Percentiles rank a stretch among this genome's conserved stretches.
Evolutionary conservation across 345 rosid genomes (phyloP).

Genomic region (Mercurialis annua): DNA sequence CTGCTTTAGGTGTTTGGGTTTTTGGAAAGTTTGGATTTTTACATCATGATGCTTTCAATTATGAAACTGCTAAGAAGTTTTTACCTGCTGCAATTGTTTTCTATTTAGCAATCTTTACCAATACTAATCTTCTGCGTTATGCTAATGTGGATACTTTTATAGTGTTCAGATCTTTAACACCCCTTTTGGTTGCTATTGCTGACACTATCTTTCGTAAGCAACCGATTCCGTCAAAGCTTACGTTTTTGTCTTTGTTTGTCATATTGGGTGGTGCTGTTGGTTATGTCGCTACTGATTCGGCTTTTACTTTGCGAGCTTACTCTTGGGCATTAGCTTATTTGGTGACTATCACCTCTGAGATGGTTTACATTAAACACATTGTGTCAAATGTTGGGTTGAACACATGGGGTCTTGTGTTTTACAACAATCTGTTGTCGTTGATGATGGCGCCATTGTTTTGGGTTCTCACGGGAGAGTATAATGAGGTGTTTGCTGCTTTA

Average conservation of each 20-base stretch:
- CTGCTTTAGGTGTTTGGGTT: slow-evolving; percentile 76
- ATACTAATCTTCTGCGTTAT: slow-evolving; percentile 92
- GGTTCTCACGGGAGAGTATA: slow-evolving; percentile 77
- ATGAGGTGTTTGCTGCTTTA: slow-evolving; percentile 60
- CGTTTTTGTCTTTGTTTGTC: slow-evolving; percentile 54
- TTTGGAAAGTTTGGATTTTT: slow-evolving; percentile 76
- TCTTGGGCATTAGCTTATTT: slow-evolving; percentile 93
- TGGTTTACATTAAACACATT: slow-evolving; percentile 98
- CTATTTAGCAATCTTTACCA: slow-evolving; percentile 92
- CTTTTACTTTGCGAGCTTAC: slow-evolving; percentile 77
- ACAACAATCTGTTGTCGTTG: slow-evolving; percentile 81
- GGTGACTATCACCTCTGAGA: slow-evolving; percentile 85
- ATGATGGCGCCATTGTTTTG: slow-evolving; percentile 92
- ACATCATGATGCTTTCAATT: slow-evolving; percentile 72
- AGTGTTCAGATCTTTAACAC: slow-evolving; percentile 88
- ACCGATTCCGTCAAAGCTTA: slow-evolving; percentile 77
- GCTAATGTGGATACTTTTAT: slow-evolving; percentile 97
- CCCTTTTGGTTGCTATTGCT: slow-evolving; percentile 88
- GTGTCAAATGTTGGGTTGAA: slow-evolving; percentile 89
- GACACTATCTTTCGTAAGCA: slow-evolving; percentile 81
- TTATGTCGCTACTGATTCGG: slow-evolving; percentile 90
- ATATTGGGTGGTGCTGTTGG: slow-evolving; percentile 92
- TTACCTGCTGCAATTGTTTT: slow-evolving; percentile 90
- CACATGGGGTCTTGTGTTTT: slow-evolving; percentile 93
- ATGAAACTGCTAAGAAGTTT: slow-evolving; percentile 89